Evolutionary conservation across 1,284 basidiomycete genomes (phyloP), one percentile per base, ranked within the genome.

Genomic region (Ganoderma sinense): DNA sequence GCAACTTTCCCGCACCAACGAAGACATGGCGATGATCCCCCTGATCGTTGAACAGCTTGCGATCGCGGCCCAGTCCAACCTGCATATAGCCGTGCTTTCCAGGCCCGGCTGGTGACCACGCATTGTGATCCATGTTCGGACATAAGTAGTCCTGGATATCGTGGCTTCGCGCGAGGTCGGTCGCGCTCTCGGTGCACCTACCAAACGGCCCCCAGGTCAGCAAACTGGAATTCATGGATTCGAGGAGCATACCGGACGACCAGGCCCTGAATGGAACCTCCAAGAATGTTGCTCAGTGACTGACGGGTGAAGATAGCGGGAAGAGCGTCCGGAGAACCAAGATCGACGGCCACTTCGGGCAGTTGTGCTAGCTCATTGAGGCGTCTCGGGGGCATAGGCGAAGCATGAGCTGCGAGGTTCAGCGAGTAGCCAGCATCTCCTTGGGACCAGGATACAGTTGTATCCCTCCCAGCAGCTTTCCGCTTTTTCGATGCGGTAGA

Each of bases 101-200:
- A 2, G 75, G 75, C 10, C 70, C 69, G 0, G 70, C 65, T 14
- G 75, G 75, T 8, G 66, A 71, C 75, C 75, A 77, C 10, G 73
- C 70, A 41, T 75, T 77, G 55, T 77, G 75, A 18, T 75, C 72
- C 72, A 77, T 72, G 63, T 75, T 75, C 3, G 75, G 74, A 40
- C 75, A 75, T 7, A 77, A 61, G 31, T 73, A 77, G 39, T 69
- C 70, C 14, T 64, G 59, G 26, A 77, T 73, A 23, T 64, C 64
- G 33, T 66, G 65, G 13, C 69, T 69, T 4, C 69, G 65, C 26
- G 75, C 74, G 8, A 76, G 70, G 14, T 64, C 61, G 4, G 64
- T 72, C 1, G 73, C 74, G 33, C 71, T 75, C 14, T 71, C 55
- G 2, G 72, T 74, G 16, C 71, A 65, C 4, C 71, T 76, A 45